Percentiles rank a stretch among this genome's conserved stretches.
Conservation (phyloP, 2,329 filamentous ascomycete genomes). For the Arthrobotrys sphaeroides region DNA sequence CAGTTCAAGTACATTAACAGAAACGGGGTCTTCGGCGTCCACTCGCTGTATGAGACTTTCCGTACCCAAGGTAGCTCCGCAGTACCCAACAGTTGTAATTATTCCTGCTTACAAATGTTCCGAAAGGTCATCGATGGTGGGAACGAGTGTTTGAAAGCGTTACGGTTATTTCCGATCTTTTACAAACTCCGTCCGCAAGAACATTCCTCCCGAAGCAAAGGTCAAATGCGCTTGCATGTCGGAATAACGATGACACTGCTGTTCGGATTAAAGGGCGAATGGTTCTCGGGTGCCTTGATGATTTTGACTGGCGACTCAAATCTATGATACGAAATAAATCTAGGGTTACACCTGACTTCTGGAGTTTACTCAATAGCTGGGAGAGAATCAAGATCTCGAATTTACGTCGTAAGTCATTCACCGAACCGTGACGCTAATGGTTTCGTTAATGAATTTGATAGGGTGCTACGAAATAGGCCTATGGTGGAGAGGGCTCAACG, state of each 20-base stretch:
- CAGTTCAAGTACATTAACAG: neutral
- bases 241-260: neutral
- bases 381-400: neutral
- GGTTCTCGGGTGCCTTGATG: slow-evolving; percentile 6
- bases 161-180: neutral
- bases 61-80: neutral
- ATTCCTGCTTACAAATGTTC: neutral
- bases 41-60: neutral
- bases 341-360: neutral
- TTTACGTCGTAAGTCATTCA: neutral
- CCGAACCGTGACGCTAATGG: no score
- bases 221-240: neutral
- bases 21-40: neutral
- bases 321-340: neutral
- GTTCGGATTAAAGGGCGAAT: neutral
- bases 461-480: neutral
- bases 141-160: neutral
- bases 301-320: neutral
- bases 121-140: neutral
- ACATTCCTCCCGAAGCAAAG: neutral
- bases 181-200: neutral
- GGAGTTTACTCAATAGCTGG: neutral
- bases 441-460: no score
- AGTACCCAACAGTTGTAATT: neutral
- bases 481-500: neutral